These are phyloP conservation scores for Hypomyces rosellus DNA, from an alignment of 2,329 filamentous ascomycete genomes.

Conservation along the genomic window DNA sequence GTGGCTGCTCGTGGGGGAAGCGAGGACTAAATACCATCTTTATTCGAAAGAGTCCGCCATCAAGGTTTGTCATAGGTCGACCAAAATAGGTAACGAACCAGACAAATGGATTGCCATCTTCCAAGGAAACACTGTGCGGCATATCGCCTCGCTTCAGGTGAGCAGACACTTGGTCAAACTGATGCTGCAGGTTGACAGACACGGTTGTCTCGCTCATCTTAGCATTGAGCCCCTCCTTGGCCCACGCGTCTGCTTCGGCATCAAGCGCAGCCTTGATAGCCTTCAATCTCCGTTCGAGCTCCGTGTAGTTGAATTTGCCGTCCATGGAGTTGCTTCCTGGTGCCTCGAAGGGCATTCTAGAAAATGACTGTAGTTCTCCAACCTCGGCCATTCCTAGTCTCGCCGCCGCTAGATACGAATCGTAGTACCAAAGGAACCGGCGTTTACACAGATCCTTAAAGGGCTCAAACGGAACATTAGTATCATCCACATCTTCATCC, in stretches of 20 bases:
- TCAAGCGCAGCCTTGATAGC: constrained; percentile 65
- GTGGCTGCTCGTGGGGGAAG: constrained; percentile 84
- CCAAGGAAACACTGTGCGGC: constrained; percentile 69
- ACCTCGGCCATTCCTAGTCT: constrained; percentile 58
- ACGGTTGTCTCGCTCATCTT: constrained; percentile 65
- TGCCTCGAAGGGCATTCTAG: constrained; percentile 80
- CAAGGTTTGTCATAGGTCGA: constrained; percentile 84
- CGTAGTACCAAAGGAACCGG: constrained; percentile 92
- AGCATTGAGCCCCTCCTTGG: constrained; percentile 56
- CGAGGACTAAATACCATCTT: constrained; percentile 72
- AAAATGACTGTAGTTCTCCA: constrained; percentile 58
- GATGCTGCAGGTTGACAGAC: constrained; percentile 73
- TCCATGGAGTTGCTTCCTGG: constrained; percentile 71
- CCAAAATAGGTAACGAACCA: constrained; percentile 90
- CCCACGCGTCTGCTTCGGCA: constrained; percentile 67
- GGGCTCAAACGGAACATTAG: constrained; percentile 62
- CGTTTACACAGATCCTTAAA: constrained; percentile 89
- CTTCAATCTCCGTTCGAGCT: constrained; percentile 62
- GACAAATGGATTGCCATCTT: constrained; percentile 78
- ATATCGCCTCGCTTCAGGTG: constrained; percentile 65
- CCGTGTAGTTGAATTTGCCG: constrained; percentile 74
- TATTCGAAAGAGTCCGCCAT: constrained; percentile 83
- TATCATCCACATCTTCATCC: constrained; percentile 48
- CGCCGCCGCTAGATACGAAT: constrained; percentile 72
- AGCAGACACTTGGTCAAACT: constrained; percentile 76